Percentiles rank a stretch among this genome's conserved stretches.
Conservation (phyloP, 2,329 filamentous ascomycete species). For the Xylariaceae sp. region DNA sequence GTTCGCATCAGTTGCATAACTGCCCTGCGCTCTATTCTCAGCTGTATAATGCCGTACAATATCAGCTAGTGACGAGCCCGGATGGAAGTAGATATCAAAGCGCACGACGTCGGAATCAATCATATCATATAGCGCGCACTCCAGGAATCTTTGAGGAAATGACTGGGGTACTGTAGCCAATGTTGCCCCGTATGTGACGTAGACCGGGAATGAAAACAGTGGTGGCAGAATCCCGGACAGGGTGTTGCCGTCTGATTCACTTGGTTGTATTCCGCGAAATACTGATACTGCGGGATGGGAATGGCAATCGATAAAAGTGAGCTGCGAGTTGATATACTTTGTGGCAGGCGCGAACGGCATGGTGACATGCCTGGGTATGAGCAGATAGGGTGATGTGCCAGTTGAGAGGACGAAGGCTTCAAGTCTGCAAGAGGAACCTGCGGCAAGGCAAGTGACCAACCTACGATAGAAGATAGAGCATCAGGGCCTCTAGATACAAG, state of each 20-base stretch:
- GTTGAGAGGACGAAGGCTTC: too few species aligned
- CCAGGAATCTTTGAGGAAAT: not conserved
- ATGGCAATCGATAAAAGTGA: not conserved
- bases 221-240: conserved; percentile 1
- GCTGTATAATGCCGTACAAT: not conserved
- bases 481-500: too few species aligned
- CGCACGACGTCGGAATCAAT: not conserved
- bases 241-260: too few species aligned
- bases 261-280: not conserved
- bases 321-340: conserved; percentile 3
- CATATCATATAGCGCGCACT: not conserved
- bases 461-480: too few species aligned
- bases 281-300: not conserved
- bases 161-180: not conserved
- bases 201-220: not conserved
- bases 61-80: not conserved
- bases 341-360: too few species aligned
- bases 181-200: not conserved
- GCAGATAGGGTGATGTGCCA: too few species aligned
- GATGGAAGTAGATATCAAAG: not conserved
- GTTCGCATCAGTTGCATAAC: not conserved
- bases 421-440: too few species aligned
- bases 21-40: not conserved
- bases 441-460: too few species aligned
- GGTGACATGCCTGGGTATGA: too few species aligned